Evolutionary conservation across 179 eudicot genomes (phyloP).

Genomic region (Corrigiola litoralis): DNA sequence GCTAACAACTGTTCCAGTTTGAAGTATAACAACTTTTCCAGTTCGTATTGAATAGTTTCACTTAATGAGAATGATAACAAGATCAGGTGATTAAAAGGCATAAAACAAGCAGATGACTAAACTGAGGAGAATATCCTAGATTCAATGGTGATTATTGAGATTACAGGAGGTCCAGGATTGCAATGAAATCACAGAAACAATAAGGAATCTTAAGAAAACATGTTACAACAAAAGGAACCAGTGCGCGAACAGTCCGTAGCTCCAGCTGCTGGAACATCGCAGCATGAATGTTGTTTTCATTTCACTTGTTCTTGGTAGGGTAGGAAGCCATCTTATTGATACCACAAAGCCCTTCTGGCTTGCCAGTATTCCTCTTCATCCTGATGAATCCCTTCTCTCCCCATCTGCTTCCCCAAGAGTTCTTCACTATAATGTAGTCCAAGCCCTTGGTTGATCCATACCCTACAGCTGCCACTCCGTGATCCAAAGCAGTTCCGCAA

Average conservation of each 20-base stretch:
- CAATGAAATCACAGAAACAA: neutral
- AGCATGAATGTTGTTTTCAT: too few relatives aligned
- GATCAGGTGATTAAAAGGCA: too few relatives aligned
- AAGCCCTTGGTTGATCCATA: conserved; percentile 51
- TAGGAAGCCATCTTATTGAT: conserved; percentile 76
- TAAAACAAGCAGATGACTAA: too few relatives aligned
- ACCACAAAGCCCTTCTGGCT: conserved; percentile 60
- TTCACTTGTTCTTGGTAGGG: conserved; percentile 58
- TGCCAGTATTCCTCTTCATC: conserved; percentile 67
- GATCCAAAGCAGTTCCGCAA: conserved; percentile 62
- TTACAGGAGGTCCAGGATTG: neutral
- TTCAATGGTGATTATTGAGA: neutral
- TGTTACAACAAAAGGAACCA: neutral
- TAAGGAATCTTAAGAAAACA: too few relatives aligned
- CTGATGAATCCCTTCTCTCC: conserved; percentile 76
- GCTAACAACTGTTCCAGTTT: too few relatives aligned
- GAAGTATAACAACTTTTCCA: too few relatives aligned
- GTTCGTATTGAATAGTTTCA: too few relatives aligned
- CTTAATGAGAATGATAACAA: too few relatives aligned
- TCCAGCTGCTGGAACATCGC: too few relatives aligned
- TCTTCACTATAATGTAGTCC: conserved; percentile 65
- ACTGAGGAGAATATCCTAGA: too few relatives aligned
- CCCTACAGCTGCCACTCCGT: conserved; percentile 73
- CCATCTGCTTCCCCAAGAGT: conserved; percentile 85
- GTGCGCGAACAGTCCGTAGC: too few relatives aligned